phyloP scores from a whole-genome alignment of 768 basidiomycete species.

The Amanita jacksonii region DNA sequence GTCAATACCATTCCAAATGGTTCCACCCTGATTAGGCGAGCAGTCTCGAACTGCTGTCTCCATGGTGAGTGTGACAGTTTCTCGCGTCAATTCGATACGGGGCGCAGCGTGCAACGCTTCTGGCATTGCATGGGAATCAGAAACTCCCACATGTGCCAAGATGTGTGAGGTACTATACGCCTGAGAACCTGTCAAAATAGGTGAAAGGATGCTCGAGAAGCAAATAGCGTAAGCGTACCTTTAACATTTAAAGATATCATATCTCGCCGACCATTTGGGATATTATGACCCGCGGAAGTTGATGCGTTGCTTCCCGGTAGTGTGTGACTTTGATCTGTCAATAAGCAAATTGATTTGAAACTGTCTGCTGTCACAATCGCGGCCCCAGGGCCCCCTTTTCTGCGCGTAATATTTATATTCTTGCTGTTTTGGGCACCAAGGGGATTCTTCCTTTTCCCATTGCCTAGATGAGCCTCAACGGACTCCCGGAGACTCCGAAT shows the following conservation, averaged over 20 bases:
- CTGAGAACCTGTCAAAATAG: no score
- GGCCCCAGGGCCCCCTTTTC: no score
- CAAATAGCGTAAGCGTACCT: no score
- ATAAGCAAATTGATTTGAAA: background rate
- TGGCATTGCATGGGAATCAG: background rate
- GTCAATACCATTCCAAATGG: background rate
- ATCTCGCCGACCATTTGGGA: background rate
- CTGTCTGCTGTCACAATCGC: background rate
- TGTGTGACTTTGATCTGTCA: background rate
- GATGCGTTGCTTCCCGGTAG: background rate
- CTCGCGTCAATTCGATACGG: background rate
- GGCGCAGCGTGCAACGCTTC: background rate
- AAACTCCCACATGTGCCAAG: no score
- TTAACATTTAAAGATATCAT: no score
- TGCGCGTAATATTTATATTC: background rate
- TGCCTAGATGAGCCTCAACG: conserved; percentile 36
- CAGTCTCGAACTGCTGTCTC: background rate
- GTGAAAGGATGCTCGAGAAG: no score
- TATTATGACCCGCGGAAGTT: background rate
- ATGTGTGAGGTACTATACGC: no score
- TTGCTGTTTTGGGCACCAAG: background rate
- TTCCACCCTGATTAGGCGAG: background rate
- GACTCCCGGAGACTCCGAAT: conserved; percentile 36
- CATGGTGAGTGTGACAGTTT: background rate
- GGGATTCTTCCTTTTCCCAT: conserved; percentile 3